Percentiles rank a stretch among this genome's conserved stretches.
Conservation (phyloP, 768 basidiomycete species). For the Leccinum boreale region DNA sequence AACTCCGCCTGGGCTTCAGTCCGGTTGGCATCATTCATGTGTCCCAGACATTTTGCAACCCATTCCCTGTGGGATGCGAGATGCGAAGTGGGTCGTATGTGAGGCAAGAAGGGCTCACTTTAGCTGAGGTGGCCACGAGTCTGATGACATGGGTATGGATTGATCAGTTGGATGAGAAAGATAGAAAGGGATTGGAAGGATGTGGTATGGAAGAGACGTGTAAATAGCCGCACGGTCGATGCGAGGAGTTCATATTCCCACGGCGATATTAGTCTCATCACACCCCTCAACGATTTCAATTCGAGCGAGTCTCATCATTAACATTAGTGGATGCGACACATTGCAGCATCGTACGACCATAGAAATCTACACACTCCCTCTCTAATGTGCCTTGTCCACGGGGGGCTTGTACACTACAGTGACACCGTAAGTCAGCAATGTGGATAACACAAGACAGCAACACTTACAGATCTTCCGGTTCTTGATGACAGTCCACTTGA, state of each 20-base stretch:
- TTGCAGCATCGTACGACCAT: conserved; percentile 21
- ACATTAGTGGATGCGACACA: conserved; percentile 22
- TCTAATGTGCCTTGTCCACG: conserved; percentile 33
- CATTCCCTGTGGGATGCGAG: conserved; percentile 63
- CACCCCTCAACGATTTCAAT: neutral
- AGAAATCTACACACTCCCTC: conserved; percentile 19
- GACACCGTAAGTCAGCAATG: conserved; percentile 4
- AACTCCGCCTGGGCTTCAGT: conserved; percentile 89
- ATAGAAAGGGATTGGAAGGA: neutral
- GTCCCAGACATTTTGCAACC: conserved; percentile 90
- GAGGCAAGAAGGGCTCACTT: conserved; percentile 46
- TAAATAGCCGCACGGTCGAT: conserved; percentile 2
- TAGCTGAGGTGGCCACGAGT: conserved; percentile 77
- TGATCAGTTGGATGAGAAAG: conserved; percentile 2
- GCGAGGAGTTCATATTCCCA: conserved; percentile 16
- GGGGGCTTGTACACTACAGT: conserved; percentile 40
- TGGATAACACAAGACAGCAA: neutral
- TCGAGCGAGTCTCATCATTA: conserved; percentile 24
- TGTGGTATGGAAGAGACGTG: conserved; percentile 1
- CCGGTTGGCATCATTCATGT: conserved; percentile 87
- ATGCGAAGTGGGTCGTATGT: conserved; percentile 6
- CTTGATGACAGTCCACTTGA: conserved; percentile 93
- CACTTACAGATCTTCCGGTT: conserved; percentile 85
- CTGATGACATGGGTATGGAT: conserved; percentile 55
- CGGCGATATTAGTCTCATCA: conserved; percentile 1